A percentile compares a stretch with the other conserved stretches of the same genome.
Evolutionary conservation across 2,329 filamentous ascomycete genomes (phyloP).

Genomic region (Aureobasidium mangrovei): DNA sequence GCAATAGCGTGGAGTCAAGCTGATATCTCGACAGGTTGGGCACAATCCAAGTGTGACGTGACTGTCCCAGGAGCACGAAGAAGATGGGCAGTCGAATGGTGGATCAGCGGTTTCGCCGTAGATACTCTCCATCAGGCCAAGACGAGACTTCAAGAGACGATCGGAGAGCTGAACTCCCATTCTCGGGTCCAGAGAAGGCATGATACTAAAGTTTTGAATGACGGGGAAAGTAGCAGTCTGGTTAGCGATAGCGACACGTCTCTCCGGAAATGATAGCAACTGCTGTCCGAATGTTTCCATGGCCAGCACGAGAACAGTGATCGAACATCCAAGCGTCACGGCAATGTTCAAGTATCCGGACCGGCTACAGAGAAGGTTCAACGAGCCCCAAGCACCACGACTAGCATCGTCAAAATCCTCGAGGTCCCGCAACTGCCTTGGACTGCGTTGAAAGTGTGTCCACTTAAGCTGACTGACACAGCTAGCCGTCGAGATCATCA

Average conservation of each 20-base stretch:
- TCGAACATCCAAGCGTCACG: background rate
- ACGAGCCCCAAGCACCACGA: background rate
- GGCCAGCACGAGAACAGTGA: background rate
- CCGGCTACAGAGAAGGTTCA: background rate
- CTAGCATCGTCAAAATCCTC: constrained; percentile 4
- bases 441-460: background rate
- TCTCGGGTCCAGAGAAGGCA: background rate
- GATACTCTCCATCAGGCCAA: background rate
- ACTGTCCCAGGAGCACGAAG: background rate
- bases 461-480: background rate
- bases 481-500: constrained; percentile 2
- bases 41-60: constrained; percentile 1
- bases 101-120: background rate
- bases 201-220: background rate
- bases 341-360: background rate
- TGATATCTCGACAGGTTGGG: background rate
- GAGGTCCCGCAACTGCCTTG: background rate
- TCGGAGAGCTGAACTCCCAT: background rate
- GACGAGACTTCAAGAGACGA: background rate
- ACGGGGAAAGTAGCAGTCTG: background rate
- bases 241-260: background rate
- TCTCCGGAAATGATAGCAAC: background rate
- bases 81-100: background rate
- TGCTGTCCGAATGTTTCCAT: constrained; percentile 3
- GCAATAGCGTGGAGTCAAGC: background rate